phyloP scores from a whole-genome alignment of 768 basidiomycete species.

The Mycena leptocephala region DNA sequence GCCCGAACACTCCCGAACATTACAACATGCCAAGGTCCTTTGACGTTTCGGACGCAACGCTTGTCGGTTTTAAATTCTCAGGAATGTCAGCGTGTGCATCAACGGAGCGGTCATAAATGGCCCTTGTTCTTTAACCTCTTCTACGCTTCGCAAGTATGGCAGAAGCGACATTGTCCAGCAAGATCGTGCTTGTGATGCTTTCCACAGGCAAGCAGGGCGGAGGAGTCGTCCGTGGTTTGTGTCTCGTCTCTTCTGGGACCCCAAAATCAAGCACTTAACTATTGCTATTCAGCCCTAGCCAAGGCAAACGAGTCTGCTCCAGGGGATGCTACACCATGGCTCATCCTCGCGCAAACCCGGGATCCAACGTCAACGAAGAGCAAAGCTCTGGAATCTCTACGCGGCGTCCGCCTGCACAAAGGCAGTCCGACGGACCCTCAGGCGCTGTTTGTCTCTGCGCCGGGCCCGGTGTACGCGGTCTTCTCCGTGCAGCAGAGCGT shows the following conservation, averaged over 20 bases:
- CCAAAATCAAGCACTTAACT: too few relatives aligned
- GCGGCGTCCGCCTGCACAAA: constrained; percentile 10
- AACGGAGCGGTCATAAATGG: too few relatives aligned
- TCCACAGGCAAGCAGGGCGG: constrained; percentile 29
- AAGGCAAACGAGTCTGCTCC: neutral
- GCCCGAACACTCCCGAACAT: too few relatives aligned
- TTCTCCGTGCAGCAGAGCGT: constrained; percentile 25
- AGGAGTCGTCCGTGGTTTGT: constrained; percentile 1
- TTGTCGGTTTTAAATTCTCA: too few relatives aligned
- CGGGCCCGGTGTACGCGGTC: constrained; percentile 13
- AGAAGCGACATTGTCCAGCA: neutral
- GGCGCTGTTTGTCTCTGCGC: constrained; percentile 11
- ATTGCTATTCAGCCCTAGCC: neutral
- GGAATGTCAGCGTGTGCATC: too few relatives aligned
- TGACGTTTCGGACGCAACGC: too few relatives aligned
- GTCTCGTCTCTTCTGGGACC: neutral
- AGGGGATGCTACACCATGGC: neutral
- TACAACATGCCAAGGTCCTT: too few relatives aligned
- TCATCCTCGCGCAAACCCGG: constrained; percentile 32
- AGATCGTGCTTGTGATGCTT: constrained; percentile 26
- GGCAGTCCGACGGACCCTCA: neutral
- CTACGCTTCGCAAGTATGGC: neutral
- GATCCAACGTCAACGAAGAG: neutral
- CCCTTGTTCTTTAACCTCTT: too few relatives aligned
- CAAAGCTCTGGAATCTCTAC: neutral